phyloP scores from a whole-genome alignment of 306 rosid species.

The Quercus aquifolioides region DNA sequence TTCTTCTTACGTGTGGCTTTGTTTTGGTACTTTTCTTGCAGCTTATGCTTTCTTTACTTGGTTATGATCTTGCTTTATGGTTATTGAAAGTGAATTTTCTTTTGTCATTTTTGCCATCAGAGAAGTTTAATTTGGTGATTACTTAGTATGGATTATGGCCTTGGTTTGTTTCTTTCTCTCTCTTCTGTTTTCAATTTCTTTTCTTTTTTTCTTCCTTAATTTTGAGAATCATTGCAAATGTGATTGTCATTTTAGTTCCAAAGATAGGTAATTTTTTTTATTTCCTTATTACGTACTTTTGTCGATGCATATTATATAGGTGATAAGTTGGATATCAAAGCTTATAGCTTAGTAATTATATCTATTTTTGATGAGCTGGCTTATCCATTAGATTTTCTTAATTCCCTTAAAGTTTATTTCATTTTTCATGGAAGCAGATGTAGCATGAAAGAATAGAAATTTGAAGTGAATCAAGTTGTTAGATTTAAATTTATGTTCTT shows the following conservation, averaged over 20 bases:
- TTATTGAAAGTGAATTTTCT: not conserved
- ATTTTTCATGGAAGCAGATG: not conserved
- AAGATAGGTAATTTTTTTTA: not conserved
- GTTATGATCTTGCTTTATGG: not conserved
- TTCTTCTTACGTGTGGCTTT: constrained; percentile 5
- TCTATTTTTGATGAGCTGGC: not conserved
- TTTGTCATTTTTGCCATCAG: not conserved
- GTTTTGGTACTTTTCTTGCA: constrained; percentile 17
- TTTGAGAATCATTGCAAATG: not conserved
- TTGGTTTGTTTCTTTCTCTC: constrained; percentile 5
- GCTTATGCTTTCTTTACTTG: not conserved
- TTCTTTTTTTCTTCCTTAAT: not conserved
- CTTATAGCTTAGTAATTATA: not conserved
- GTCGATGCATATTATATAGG: not conserved
- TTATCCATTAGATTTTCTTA: not conserved
- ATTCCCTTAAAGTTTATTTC: not conserved
- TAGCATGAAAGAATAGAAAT: not conserved
- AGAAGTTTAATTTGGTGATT: not conserved
- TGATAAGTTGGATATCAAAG: not conserved
- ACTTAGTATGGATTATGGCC: constrained; percentile 12
- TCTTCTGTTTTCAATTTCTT: too few species aligned
- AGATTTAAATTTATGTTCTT: not conserved
- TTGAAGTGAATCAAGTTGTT: not conserved
- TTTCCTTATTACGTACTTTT: not conserved
- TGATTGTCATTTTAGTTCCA: not conserved